Evolutionary conservation across 805 yeast species (phyloP), one percentile per base, ranked within the genome.

Genomic region (Novakomyces olei): DNA sequence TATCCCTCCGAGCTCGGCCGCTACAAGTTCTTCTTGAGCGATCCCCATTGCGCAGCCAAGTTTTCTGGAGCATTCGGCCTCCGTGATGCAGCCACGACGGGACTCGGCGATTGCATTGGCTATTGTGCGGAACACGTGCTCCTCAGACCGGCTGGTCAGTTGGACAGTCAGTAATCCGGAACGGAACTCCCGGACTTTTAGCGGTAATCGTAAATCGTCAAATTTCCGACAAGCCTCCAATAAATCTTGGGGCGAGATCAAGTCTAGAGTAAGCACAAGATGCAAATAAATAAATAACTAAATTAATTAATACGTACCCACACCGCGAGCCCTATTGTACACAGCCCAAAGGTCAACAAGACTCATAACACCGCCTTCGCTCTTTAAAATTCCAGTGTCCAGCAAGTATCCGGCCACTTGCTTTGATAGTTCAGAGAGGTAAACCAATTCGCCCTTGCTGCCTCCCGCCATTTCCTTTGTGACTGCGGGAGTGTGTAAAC

Each of bases 401-500:
- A 77, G 54, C n/a, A n/a, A n/a, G 48, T 69, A 81, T 42, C 77
- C 92, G 26, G 79, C 71, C 2, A 85, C 47, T 44, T 79, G 83
- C 34, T 92, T 61, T 0, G 94, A 67, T 12, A 80, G 54, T 44
- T 80, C 93, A 37, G 50, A 46, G 34, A 50, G 53, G 38, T 56
- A 58, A 17, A 42, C 42, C n/a, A n/a, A n/a, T n/a, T n/a, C n/a
- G n/a, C n/a, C n/a, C 14, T 47, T 46, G 27, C 41, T 43, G 10
- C 36, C 54, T 2, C 39, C 49, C 39, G 47, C 55, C 55, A 37
- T 53, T 41, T 40, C 65, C 43, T 34, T 58, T 50, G 31, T 47
- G 17, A 40, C 51, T 28, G 41, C 40, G 25, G 44, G 44, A 16
- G 53, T 41, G 19, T 46, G 44, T n/a, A 50, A 42, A 1, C 57